Conservation (phyloP, 768 basidiomycete species). For the Mycena rebaudengoi region DNA sequence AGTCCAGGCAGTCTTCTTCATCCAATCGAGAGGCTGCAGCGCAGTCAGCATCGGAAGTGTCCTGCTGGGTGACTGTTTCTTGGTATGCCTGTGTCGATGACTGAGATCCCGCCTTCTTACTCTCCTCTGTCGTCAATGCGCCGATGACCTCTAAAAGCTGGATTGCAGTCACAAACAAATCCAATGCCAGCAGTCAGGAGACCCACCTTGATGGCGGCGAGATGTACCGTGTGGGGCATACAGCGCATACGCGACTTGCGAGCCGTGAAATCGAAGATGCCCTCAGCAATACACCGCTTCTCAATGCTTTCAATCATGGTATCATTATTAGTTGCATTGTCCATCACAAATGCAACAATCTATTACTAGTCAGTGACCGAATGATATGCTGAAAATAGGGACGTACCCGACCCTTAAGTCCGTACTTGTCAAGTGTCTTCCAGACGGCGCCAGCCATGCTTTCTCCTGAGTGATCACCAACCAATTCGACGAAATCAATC, state of each 20-base stretch:
- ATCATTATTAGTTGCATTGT: no score
- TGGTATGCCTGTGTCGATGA: no score
- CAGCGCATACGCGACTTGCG: slow-evolving; percentile 35
- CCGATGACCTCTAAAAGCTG: slow-evolving; percentile 8
- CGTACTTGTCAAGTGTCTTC: slow-evolving; percentile 36
- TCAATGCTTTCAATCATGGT: slow-evolving; percentile 36
- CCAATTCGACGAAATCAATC: slow-evolving; percentile 45
- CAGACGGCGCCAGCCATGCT: slow-evolving; percentile 44
- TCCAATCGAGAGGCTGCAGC: not conserved
- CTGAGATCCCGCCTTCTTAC: no score
- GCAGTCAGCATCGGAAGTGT: not conserved
- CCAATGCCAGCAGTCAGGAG: not conserved
- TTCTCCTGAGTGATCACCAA: no score
- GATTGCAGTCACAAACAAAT: no score
- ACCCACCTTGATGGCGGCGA: slow-evolving; percentile 41
- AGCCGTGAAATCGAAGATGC: slow-evolving; percentile 35
- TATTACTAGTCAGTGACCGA: slow-evolving; percentile 9
- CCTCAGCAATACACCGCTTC: slow-evolving; percentile 1
- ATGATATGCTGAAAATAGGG: not conserved
- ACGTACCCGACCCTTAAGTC: slow-evolving; percentile 28
- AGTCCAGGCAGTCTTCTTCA: not conserved
- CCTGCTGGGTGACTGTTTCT: not conserved
- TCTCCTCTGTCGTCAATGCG: not conserved
- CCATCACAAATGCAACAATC: slow-evolving; percentile 41
- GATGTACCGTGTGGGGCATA: slow-evolving; percentile 48